Percentiles rank a stretch among this genome's conserved stretches.
Evolutionary conservation across 371 early-diverging fungal species (phyloP).

Genomic region (Rhizopus sp.): DNA sequence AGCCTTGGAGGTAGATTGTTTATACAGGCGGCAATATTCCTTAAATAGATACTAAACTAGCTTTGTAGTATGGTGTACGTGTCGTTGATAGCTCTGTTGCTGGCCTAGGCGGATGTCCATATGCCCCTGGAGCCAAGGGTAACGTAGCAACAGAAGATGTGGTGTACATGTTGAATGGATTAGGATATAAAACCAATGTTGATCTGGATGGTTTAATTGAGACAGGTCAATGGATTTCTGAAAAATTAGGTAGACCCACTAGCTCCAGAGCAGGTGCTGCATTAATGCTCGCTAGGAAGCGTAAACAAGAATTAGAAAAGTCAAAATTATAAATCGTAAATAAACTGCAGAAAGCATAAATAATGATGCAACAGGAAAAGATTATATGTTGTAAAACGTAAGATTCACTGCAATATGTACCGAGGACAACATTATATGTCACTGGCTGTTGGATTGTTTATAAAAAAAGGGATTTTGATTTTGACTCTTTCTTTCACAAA

Average conservation of each 20-base stretch:
- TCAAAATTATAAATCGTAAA: not conserved
- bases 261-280: slow-evolving; percentile 54
- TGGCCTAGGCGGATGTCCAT: slow-evolving; percentile 97
- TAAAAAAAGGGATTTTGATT: too few species aligned
- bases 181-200: slow-evolving; percentile 82
- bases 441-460: too few species aligned
- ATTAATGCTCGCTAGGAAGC: slow-evolving; percentile 31
- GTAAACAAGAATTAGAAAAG: slow-evolving; percentile 18
- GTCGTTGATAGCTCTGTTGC: slow-evolving; percentile 93
- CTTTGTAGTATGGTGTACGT: slow-evolving; percentile 73
- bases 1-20: slow-evolving; percentile 64
- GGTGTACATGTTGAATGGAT: slow-evolving; percentile 88
- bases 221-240: slow-evolving; percentile 86
- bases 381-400: too few species aligned
- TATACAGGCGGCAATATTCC: not conserved
- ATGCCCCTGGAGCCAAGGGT: slow-evolving; percentile 95
- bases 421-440: too few species aligned
- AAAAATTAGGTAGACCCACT: slow-evolving; percentile 65
- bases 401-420: too few species aligned
- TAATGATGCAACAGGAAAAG: too few species aligned
- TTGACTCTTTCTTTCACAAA: too few species aligned
- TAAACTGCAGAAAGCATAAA: too few species aligned
- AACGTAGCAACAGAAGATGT: slow-evolving; percentile 98
- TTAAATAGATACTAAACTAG: not conserved
- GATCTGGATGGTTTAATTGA: slow-evolving; percentile 72